These are phyloP conservation scores for Phytomonas francai DNA, from an alignment of 208 protist genomes.

Conservation along the genomic window DNA sequence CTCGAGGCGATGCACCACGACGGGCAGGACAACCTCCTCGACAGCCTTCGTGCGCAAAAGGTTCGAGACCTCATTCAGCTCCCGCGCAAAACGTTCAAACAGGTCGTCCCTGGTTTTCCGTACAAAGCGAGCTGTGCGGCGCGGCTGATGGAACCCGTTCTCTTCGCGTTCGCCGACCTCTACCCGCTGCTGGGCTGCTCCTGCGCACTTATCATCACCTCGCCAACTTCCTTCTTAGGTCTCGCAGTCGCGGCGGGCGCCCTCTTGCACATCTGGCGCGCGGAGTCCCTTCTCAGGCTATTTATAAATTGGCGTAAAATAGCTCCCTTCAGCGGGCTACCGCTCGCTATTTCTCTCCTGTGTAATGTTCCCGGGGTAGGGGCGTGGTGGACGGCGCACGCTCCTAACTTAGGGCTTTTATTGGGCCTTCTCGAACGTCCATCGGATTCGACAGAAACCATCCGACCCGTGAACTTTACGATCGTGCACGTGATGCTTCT, in stretches of 20 bases:
- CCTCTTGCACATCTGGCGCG: neutral
- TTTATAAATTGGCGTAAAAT: neutral
- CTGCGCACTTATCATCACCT: neutral
- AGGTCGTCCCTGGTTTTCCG: neutral
- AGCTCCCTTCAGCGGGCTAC: neutral
- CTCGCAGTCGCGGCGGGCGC: neutral
- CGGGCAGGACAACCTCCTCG: neutral
- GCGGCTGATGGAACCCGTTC: neutral
- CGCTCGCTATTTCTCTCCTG: neutral
- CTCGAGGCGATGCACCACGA: neutral
- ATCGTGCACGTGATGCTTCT: slow-evolving; percentile 20
- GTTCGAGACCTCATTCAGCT: neutral
- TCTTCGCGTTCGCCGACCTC: neutral
- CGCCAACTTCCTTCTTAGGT: neutral
- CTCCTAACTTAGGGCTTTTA: neutral
- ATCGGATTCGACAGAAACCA: neutral
- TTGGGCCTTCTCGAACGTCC: neutral
- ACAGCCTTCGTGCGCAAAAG: neutral
- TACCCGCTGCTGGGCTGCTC: neutral
- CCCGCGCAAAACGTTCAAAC: neutral
- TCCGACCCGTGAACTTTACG: neutral
- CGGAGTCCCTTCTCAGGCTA: neutral
- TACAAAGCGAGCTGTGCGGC: neutral
- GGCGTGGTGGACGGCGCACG: neutral
- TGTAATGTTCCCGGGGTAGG: neutral